A percentile compares a stretch with the other conserved stretches of the same genome.
These are phyloP conservation scores for Ustilago trichophora DNA, from an alignment of 1,284 basidiomycete species.

Conservation along the genomic window DNA sequence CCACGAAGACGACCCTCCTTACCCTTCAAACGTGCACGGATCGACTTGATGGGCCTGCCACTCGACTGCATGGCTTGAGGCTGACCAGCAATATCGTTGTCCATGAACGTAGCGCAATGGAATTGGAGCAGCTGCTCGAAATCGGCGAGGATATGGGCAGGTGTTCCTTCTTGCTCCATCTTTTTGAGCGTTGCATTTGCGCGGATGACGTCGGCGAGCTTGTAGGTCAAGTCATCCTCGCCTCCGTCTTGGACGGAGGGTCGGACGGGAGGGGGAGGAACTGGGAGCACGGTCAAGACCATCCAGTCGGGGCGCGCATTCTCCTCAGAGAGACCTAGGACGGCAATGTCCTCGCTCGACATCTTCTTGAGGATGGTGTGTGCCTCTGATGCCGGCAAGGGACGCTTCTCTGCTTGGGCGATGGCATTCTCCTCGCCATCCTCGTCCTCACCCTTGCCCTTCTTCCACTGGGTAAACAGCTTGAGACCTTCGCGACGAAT, in stretches of 20 bases:
- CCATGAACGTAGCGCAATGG: conserved; percentile 99
- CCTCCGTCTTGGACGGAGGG: conserved; percentile 97
- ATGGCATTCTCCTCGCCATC: conserved; percentile 69
- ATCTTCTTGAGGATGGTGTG: conserved; percentile 75
- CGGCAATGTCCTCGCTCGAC: conserved; percentile 83
- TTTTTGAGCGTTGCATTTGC: conserved; percentile 89
- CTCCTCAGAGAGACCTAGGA: conserved; percentile 91
- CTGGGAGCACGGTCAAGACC: conserved; percentile 96
- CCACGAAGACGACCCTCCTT: conserved; percentile 98
- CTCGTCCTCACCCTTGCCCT: conserved; percentile 84
- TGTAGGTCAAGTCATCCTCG: conserved; percentile 99
- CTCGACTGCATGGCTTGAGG: conserved; percentile 98
- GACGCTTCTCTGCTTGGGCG: conserved; percentile 89
- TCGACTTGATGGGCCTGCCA: conserved; percentile 96
- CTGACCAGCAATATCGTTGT: conserved; percentile 98
- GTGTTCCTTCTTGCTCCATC: conserved; percentile 95
- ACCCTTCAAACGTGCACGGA: conserved; percentile 96
- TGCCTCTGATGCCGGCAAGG: conserved; percentile 86
- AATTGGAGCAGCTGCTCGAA: conserved; percentile 93
- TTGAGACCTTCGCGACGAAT: conserved; percentile 95
- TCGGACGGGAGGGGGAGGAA: conserved; percentile 96
- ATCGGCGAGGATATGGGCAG: conserved; percentile 92
- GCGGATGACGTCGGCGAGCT: conserved; percentile 96
- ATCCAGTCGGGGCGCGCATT: conserved; percentile 99
- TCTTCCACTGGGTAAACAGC: conserved; percentile 94